Evolutionary conservation across 2,329 filamentous ascomycete species (phyloP).

Genomic region (Rugonectria rugulosa): DNA sequence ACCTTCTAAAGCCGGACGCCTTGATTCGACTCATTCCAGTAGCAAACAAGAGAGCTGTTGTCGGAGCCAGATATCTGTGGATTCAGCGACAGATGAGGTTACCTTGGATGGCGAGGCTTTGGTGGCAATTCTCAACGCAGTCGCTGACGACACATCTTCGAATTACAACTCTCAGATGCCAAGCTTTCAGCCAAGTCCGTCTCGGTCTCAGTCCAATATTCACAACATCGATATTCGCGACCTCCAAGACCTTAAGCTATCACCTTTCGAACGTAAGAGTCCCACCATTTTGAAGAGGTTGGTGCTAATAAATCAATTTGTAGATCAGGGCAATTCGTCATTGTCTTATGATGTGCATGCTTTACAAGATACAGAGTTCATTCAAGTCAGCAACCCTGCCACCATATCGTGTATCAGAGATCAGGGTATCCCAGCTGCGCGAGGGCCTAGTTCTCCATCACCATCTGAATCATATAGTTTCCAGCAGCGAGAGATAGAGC

Average conservation of each 20-base stretch:
- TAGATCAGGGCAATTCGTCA: slow-evolving; percentile 35
- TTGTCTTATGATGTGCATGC: slow-evolving; percentile 23
- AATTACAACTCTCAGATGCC: slow-evolving; percentile 44
- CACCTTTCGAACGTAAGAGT: slow-evolving; percentile 45
- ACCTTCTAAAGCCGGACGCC: no score
- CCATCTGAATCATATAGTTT: slow-evolving; percentile 49
- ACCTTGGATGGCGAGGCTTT: slow-evolving; percentile 20
- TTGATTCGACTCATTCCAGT: background rate
- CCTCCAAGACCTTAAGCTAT: slow-evolving; percentile 45
- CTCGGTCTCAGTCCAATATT: slow-evolving; percentile 35
- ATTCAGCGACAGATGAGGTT: slow-evolving; percentile 8
- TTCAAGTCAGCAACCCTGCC: background rate
- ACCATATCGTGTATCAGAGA: background rate
- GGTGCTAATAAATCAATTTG: background rate
- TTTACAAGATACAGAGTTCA: slow-evolving; percentile 36
- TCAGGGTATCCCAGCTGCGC: background rate
- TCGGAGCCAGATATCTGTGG: background rate
- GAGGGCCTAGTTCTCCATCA: slow-evolving; percentile 23
- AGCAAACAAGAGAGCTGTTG: background rate
- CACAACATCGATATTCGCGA: slow-evolving; percentile 43
- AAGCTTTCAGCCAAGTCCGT: slow-evolving; percentile 45
- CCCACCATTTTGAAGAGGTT: background rate
- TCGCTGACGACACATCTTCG: slow-evolving; percentile 41
- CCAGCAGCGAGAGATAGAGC: slow-evolving; percentile 48
- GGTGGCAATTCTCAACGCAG: slow-evolving; percentile 22